Evolutionary conservation across 2,329 filamentous ascomycete species (phyloP), one percentile per base, ranked within the genome.

Genomic region (Celoporthe dispersa): DNA sequence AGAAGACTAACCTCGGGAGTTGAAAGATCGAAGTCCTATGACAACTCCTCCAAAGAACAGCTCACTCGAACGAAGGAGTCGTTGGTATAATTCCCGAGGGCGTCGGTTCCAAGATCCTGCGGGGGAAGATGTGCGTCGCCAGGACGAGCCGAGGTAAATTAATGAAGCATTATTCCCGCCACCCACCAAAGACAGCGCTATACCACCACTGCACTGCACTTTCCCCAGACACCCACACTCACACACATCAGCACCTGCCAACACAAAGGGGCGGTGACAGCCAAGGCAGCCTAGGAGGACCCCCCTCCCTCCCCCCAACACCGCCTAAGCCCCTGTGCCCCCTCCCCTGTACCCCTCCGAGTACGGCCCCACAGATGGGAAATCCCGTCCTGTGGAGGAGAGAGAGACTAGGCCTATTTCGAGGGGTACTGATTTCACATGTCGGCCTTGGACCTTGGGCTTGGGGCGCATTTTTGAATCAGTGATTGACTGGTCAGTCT

Each of bases 101-200:
- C 44, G 44, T 48, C 44, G 44, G 44, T 48, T 48, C 44, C 7
- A n/a, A 2, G 2, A 48, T 11, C 37, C 31, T 67, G 64, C 64
- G 64, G 64, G 64, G 64, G 22, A 48, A 48, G 44, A n/a, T n/a
- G 44, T 11, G 59, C 48, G 33, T 48, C 28, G 33, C 33, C 60
- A 39, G 12, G 16, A 3, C 44, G 35, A 59, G 64, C 64, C 64
- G 64, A 67, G 64, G 44, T 48, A n/a, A 48, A 48, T 48, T 6
- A 48, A 22, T 48, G 6, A 39, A 12, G 64, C 22, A 57, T 51
- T 57, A 61, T 39, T 57, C 28, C 53, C 53, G 53, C 53, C 53
- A 16, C 25, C 25, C 37, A 39, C 11, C 53, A 31, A 25, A 22
- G 9, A 48, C 44, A 7, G 44, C 4, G 16, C 19, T n/a, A n/a